Evolutionary conservation across 2,329 filamentous ascomycete genomes (phyloP), one percentile per base, ranked within the genome.

Genomic region (Cladosporium velox): DNA sequence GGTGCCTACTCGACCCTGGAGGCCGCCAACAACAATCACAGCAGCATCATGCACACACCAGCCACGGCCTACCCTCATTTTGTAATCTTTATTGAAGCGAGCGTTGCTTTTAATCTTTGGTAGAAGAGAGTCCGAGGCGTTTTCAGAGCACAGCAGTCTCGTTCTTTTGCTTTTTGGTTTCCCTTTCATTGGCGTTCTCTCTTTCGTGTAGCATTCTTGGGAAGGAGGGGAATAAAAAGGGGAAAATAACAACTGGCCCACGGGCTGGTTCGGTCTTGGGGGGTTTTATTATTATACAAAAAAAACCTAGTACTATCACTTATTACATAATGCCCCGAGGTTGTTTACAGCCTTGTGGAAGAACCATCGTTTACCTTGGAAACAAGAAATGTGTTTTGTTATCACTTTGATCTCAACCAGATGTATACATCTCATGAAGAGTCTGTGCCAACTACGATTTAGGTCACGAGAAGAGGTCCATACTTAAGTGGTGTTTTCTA

Each of bases 131-230:
- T 54, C 21, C 8, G 11, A 12, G 26, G 18, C 32, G 30, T 21
- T 12, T 11, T 8, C 34, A 41, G 55, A 58, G 55, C 55, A 58
- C 55, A 58, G 55, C 55, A 58, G 55, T 41, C 55, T 58, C 55
- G 24, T 34, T 57, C 4, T 34, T 34, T 57, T 32, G 52, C 11
- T 28, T 58, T 34, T 21, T 21, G 18, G 26, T 34, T 34, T 11
- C 8, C 18, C 7, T 21, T 34, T 34, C 5, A 15, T 8, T 30
- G 28, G 30, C 11, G 52, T 34, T 34, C n/a, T 24, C 24, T 15
- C 24, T 32, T 55, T 21, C 28, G 12, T 34, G 52, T 30, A 55
- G 30, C 32, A 21, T 34, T 21, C 4, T 30, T n/a, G 49, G 52
- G 28, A 34, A 34, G 8, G 5, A 12, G 14, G 30, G 21, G 30